Base-by-base conservation (phyloP, 2,329 filamentous ascomycete genomes). In the Celoporthe dispersa region DNA sequence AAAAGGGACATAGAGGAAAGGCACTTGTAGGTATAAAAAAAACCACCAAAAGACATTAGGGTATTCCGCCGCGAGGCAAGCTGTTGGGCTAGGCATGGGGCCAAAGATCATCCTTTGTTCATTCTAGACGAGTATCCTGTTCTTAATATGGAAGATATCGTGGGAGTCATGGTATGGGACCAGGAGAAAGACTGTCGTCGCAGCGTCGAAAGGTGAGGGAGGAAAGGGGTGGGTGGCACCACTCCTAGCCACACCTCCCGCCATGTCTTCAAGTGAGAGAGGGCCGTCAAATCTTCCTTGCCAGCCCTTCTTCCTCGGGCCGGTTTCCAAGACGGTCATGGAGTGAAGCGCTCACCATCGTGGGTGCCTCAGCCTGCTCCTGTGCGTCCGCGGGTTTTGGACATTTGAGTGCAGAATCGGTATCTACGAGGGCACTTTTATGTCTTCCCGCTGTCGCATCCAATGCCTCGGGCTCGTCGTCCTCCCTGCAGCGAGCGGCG, bases 61-160 rank as follows among this genome's bases (percentile, higher is more conserved):
- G 60, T 41, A 64, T 41, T 22, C 61, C 31, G 68, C 68, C 70
- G 70, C 70, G 44, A 72, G 70, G 68, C 68, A 53, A 57, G 60
- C 31, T 60, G 67, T 67, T 35, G 28, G 62, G 31, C 41, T 51
- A 64, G 41, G 25, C 28, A 35, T 63, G 0, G 16, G 31, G 14
- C 25, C 25, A 16, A 25, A 55, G 0, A 28, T 57, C 28, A 57
- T 57, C 53, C n/a, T 31, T 28, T 57, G 19, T 31, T 33, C 28
- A 14, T 57, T 28, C 28, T 19, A 19, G 14, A 57, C 25, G 16
- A 31, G 33, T 19, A 0, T 31, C 5, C 28, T 55, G 5, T 16
- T 31, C 14, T 14, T 14, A 22, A 31, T 16, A 1, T 55, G 25
- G 2, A 25, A n/a, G 22, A 14, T 28, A 28, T 48, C 8, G 0